phyloP scores from a whole-genome alignment of 2,329 filamentous ascomycete genomes.

The Cladophialophora immunda region DNA sequence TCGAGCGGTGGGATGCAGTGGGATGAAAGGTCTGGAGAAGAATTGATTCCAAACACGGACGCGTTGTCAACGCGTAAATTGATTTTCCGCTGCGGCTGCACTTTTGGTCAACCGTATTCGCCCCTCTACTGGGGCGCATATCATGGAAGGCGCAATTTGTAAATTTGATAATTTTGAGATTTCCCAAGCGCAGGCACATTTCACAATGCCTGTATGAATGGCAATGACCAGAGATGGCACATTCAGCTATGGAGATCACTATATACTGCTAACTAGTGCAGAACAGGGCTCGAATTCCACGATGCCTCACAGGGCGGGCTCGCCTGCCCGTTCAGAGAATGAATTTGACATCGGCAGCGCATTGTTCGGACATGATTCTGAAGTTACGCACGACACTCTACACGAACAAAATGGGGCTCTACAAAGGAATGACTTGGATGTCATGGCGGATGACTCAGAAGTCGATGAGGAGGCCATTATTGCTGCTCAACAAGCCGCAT shows the following conservation, averaged over 20 bases:
- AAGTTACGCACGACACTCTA: constrained; percentile 56
- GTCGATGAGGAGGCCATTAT: constrained; percentile 86
- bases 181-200: constrained; percentile 23
- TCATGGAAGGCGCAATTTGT: neutral
- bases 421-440: constrained; percentile 43
- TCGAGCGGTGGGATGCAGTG: neutral
- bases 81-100: constrained; percentile 3
- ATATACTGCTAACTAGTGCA: neutral
- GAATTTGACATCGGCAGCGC: constrained; percentile 89
- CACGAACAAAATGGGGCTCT: constrained; percentile 42
- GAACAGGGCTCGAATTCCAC: neutral
- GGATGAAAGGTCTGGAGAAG: neutral
- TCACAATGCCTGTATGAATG: neutral
- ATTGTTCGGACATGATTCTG: constrained; percentile 71
- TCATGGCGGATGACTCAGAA: constrained; percentile 60
- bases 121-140: constrained; percentile 15
- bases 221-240: neutral
- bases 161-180: constrained; percentile 25
- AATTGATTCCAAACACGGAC: constrained; percentile 9
- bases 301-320: constrained; percentile 61
- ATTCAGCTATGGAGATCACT: neutral
- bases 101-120: constrained; percentile 5
- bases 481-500: constrained; percentile 82
- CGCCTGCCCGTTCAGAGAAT: constrained; percentile 85
- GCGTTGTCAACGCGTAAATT: constrained; percentile 29